phyloP scores from a whole-genome alignment of 805 yeast species.

The Myxozyma melibiosi region DNA sequence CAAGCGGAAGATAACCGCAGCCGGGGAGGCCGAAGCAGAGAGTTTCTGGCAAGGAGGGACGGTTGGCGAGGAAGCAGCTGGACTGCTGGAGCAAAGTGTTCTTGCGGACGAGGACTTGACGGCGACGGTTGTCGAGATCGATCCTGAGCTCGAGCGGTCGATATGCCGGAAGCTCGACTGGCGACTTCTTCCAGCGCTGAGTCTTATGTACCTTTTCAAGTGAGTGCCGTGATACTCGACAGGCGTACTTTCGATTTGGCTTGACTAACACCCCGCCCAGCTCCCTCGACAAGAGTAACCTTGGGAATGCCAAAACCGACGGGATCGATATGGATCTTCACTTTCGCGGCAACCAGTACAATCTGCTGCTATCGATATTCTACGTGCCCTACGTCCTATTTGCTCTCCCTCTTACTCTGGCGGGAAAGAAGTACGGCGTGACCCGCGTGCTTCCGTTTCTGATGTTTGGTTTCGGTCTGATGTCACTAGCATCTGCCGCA shows the following conservation, averaged over 20 bases:
- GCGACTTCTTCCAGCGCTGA: slow-evolving; percentile 50
- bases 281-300: slow-evolving; percentile 54
- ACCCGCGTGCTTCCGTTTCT: slow-evolving; percentile 50
- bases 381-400: slow-evolving; percentile 51
- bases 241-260: neutral
- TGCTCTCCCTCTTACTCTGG: slow-evolving; percentile 49
- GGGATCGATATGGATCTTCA: slow-evolving; percentile 49
- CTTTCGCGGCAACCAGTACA: slow-evolving; percentile 50
- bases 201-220: slow-evolving; percentile 52
- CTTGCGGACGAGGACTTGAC: slow-evolving; percentile 27
- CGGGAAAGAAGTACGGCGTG: slow-evolving; percentile 49
- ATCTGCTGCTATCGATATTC: slow-evolving; percentile 50
- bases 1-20: slow-evolving; percentile 6
- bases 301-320: slow-evolving; percentile 54
- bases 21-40: neutral
- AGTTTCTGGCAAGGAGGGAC: neutral
- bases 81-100: slow-evolving; percentile 20
- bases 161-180: slow-evolving; percentile 48
- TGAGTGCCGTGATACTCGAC: neutral
- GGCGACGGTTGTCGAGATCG: slow-evolving; percentile 22
- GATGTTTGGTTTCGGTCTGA: slow-evolving; percentile 51
- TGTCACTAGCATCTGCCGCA: slow-evolving; percentile 46
- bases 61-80: slow-evolving; percentile 4
- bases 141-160: slow-evolving; percentile 36
- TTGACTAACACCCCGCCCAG: slow-evolving; percentile 11